Conservation (phyloP, 176 grass and related monocot species). For the Zea mays region Zm-B73-REFERENCE-NAM-5.0 NC_050101.1:103261501-103262000, state of each 20-base stretch:
- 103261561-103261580: slow-evolving; percentile 56
- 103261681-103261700: neutral
- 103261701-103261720: neutral
- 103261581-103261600: slow-evolving; percentile 49
- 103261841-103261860: neutral
- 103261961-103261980: neutral
- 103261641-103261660: slow-evolving; percentile 52
- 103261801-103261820: neutral
- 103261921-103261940: neutral
- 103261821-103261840: neutral
- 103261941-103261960: neutral
- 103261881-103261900: neutral
- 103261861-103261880: neutral
- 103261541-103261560: slow-evolving; percentile 52
- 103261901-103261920: neutral
- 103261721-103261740: neutral
- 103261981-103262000: neutral
- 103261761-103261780: neutral
- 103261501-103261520: slow-evolving; percentile 44
- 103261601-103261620: slow-evolving; percentile 51
- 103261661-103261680: slow-evolving; percentile 32
- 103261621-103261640: slow-evolving; percentile 46
- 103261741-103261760: neutral
- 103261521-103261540: slow-evolving; percentile 53
- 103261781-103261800: neutral